Percentiles rank a stretch among this genome's conserved stretches.
phyloP scores from a whole-genome alignment of 139 green algal genomes.

The Nannochloris sp. region DNA sequence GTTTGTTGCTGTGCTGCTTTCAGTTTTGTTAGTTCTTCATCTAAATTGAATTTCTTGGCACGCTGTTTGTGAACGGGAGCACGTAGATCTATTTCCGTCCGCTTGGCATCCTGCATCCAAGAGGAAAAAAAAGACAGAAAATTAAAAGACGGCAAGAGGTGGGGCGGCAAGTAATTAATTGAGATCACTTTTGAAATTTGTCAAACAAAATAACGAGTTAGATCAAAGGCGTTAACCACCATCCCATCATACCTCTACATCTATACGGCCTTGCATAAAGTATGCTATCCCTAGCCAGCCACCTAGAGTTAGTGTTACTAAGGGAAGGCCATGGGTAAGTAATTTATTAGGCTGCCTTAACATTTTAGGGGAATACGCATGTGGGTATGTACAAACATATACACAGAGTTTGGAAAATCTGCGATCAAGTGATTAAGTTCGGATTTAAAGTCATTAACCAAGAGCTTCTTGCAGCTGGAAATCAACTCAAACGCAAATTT shows the following conservation, averaged over 20 bases:
- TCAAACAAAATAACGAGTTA: neutral
- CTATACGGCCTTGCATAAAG: slow-evolving; percentile 19
- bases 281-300: slow-evolving; percentile 14
- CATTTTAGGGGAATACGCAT: neutral
- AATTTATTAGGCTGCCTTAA: slow-evolving; percentile 19
- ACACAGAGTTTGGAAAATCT: too few relatives aligned
- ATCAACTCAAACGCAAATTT: too few relatives aligned
- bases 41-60: slow-evolving; percentile 28
- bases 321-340: slow-evolving; percentile 16
- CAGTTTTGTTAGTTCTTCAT: slow-evolving; percentile 17
- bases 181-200: neutral
- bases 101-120: slow-evolving; percentile 23
- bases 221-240: neutral
- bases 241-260: slow-evolving; percentile 15
- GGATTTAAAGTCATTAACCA: too few relatives aligned
- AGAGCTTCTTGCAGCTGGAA: too few relatives aligned
- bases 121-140: neutral
- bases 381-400: neutral
- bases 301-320: slow-evolving; percentile 21
- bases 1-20: neutral
- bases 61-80: slow-evolving; percentile 27
- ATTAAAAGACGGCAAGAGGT: neutral
- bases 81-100: slow-evolving; percentile 9
- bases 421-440: too few relatives aligned
- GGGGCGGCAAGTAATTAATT: too few relatives aligned